These are phyloP conservation scores for Paxillus ammoniavirescens DNA, from an alignment of 768 basidiomycete genomes.

Conservation along the genomic window DNA sequence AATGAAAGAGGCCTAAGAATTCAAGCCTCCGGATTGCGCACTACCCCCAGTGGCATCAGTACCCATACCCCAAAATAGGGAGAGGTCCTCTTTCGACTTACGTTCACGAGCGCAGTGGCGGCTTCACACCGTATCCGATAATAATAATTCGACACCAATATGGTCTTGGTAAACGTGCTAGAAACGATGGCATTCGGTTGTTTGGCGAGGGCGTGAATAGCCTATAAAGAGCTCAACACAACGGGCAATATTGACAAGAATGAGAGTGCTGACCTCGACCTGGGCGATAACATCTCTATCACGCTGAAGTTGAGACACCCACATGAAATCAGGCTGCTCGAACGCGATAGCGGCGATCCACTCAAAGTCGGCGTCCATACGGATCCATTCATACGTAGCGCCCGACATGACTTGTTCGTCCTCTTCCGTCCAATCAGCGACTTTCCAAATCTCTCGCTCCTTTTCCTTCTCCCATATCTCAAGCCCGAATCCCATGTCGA, in stretches of 20 bases:
- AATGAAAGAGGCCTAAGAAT: slow-evolving; percentile 89
- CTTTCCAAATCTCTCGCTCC: slow-evolving; percentile 92
- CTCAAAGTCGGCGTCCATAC: slow-evolving; percentile 98
- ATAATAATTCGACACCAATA: slow-evolving; percentile 93
- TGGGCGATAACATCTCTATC: slow-evolving; percentile 98
- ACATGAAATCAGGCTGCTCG: slow-evolving; percentile 97
- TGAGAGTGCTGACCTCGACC: slow-evolving; percentile 67
- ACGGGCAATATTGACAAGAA: neutral
- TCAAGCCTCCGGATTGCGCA: slow-evolving; percentile 82
- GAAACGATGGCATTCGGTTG: slow-evolving; percentile 84
- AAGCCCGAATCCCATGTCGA: slow-evolving; percentile 91
- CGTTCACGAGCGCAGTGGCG: slow-evolving; percentile 76
- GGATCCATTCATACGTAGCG: slow-evolving; percentile 98
- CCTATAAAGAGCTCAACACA: slow-evolving; percentile 48
- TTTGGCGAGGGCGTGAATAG: slow-evolving; percentile 82
- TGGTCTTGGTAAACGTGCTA: slow-evolving; percentile 89
- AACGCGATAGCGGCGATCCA: slow-evolving; percentile 95
- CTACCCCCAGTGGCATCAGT: slow-evolving; percentile 38
- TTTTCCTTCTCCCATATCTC: slow-evolving; percentile 96
- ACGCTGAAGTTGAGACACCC: slow-evolving; percentile 93
- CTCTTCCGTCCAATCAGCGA: slow-evolving; percentile 97
- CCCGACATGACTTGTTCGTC: slow-evolving; percentile 92
- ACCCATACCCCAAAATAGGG: slow-evolving; percentile 5
- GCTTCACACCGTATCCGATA: slow-evolving; percentile 96
- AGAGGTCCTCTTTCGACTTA: slow-evolving; percentile 37